Evolutionary conservation across 352 stramenopile genomes (phyloP), one percentile per base, ranked within the genome.

Genomic region (Phytophthora pistaciae): DNA sequence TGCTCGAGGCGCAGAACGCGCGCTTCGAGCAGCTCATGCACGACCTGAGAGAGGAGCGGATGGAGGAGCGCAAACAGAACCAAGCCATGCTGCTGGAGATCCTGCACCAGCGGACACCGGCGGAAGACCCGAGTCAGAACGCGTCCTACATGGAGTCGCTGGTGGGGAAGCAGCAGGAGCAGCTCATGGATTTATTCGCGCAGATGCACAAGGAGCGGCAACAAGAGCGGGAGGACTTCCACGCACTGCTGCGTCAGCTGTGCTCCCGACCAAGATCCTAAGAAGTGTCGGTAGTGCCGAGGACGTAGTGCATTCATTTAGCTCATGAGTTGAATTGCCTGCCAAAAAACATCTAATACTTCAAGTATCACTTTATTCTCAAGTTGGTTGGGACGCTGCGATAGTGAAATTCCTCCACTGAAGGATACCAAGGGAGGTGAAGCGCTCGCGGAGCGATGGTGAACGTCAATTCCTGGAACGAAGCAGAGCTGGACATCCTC

Each of bases 161-260:
- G 5, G 65, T 80, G 7, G 50, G 44, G 14, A 80, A 78, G 33
- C 77, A 82, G 57, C 75, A 79, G 18, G 60, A 80, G 36, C 77
- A 84, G 31, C 65, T 84, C 42, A 63, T 84, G 66, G 72, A 72
- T 65, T 66, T 80, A 59, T 84, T 82, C 38, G 40, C 60, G 27
- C 70, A 77, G 40, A 78, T 84, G 60, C 70, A 81, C 40, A 78
- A 72, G 29, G 77, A 82, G 52, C 70, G 74, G 27, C 64, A 76
- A 31, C 77, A 78, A 18, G 74, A 84, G 42, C 72, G 77, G 70
- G 77, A 74, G 38, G 66, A 79, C n/a, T 81, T 78, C 46, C 64
- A 70, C 10, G 53, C 54, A 16, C 18, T 82, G 49, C 57, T 84
- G 21, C 70, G 68, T 55, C 67, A 75, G 44, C 23, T 77, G n/a